These are phyloP conservation scores for Penicillium sp. DNA, from an alignment of 2,329 filamentous ascomycete species.

Conservation along the genomic window DNA sequence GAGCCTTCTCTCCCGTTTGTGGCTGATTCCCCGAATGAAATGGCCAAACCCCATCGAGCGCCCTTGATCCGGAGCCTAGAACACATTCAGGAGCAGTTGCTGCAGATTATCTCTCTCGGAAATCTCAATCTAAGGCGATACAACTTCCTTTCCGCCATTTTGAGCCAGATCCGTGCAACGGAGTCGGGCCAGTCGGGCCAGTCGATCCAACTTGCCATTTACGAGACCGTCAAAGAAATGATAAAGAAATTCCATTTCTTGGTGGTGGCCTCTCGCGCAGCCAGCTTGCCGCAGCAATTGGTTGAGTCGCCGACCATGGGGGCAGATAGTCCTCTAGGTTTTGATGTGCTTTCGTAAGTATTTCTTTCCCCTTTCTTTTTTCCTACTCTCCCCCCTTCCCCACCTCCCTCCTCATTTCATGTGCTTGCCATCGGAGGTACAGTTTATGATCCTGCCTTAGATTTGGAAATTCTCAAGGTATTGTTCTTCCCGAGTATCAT, in stretches of 20 bases:
- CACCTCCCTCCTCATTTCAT: not conserved
- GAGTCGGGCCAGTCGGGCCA: slow-evolving; percentile 7
- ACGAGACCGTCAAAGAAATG: slow-evolving; percentile 11
- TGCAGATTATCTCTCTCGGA: not conserved
- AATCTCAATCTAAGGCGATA: slow-evolving; percentile 21
- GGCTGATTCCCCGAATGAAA: not conserved
- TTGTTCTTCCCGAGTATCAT: slow-evolving; percentile 8
- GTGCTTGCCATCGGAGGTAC: not conserved
- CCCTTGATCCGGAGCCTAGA: not conserved
- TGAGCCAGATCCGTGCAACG: slow-evolving; percentile 20
- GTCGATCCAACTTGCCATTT: slow-evolving; percentile 10
- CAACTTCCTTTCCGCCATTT: slow-evolving; percentile 14
- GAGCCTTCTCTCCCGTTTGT: not conserved
- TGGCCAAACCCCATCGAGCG: not conserved
- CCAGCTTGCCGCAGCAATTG: not conserved
- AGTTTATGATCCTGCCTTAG: slow-evolving; percentile 4
- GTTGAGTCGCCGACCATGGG: slow-evolving; percentile 1
- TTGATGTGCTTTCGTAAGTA: slow-evolving; percentile 10
- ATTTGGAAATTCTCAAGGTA: slow-evolving; percentile 10
- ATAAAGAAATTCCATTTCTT: not conserved
- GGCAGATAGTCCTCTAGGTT: not conserved
- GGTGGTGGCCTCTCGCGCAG: not conserved
- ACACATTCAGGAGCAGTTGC: not conserved
- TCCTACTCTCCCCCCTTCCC: not conserved
- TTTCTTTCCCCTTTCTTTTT: not conserved